Conservation (phyloP, 805 yeast species). For the Hanseniaspora lindneri region DNA sequence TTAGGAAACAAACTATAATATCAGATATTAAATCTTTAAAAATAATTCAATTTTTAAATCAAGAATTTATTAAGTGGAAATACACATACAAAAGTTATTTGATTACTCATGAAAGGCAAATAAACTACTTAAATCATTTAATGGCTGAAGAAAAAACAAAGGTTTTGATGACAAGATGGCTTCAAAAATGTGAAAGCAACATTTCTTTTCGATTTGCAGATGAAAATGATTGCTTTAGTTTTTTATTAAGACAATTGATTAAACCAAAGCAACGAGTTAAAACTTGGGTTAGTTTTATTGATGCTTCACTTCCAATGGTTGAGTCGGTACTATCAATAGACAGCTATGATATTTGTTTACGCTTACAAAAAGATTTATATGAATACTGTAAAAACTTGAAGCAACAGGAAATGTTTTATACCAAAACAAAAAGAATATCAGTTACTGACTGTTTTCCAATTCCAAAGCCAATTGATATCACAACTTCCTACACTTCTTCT, state of each 20-base stretch:
- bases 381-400: background rate
- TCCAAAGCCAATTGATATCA: background rate
- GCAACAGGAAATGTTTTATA: too few species aligned
- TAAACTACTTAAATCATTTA: constrained; percentile 22
- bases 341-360: background rate
- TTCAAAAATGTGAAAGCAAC: constrained; percentile 27
- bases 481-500: too few species aligned
- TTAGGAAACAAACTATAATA: constrained; percentile 17
- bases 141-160: constrained; percentile 17
- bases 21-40: constrained; percentile 18
- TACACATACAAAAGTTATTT: constrained; percentile 30
- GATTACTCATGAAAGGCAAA: constrained; percentile 26
- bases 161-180: constrained; percentile 27
- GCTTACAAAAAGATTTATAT: background rate
- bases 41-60: constrained; percentile 26
- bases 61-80: constrained; percentile 28
- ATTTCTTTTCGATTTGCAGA: too few species aligned
- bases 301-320: background rate
- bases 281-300: constrained; percentile 21
- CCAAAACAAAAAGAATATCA: too few species aligned
- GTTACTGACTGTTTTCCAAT: background rate
- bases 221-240: too few species aligned
- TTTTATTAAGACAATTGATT: constrained; percentile 26
- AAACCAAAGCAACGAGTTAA: constrained; percentile 28
- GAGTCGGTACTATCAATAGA: background rate